Conservation (phyloP, 2,329 filamentous ascomycete genomes). For the Stachybotrys elegans region DNA sequence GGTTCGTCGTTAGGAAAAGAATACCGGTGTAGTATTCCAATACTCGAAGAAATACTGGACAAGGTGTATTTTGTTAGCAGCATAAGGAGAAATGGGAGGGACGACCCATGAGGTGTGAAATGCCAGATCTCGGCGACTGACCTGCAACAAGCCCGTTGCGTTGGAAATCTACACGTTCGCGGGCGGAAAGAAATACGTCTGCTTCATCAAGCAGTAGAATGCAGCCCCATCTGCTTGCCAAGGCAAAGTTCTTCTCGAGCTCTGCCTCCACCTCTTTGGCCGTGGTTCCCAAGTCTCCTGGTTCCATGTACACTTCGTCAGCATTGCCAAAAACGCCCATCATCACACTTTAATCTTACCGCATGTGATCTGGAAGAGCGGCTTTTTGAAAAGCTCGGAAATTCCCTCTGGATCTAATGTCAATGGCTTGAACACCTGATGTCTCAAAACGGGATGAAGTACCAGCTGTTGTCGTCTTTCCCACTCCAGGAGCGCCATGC, state of each 20-base stretch:
- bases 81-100: not conserved
- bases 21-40: constrained; percentile 36
- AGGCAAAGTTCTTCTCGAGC: constrained; percentile 11
- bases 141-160: constrained; percentile 16
- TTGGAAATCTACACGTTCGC: constrained; percentile 9
- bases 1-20: constrained; percentile 39
- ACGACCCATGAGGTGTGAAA: not conserved
- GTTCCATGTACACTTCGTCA: not conserved
- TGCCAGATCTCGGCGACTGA: constrained; percentile 1
- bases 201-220: constrained; percentile 17
- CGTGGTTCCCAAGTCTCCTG: constrained; percentile 13
- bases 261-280: constrained; percentile 11
- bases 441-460: not conserved
- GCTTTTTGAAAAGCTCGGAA: constrained; percentile 9
- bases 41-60: constrained; percentile 30
- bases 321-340: too few species aligned
- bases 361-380: constrained; percentile 15
- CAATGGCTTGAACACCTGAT: not conserved
- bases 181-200: constrained; percentile 13
- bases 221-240: constrained; percentile 16
- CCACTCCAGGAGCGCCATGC: constrained; percentile 21
- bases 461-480: constrained; percentile 23
- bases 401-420: constrained; percentile 7
- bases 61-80: not conserved
- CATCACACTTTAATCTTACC: constrained; percentile 7